Evolutionary conservation across 768 basidiomycete species (phyloP), one percentile per base, ranked within the genome.

Genomic region (Serendipita indica): DNA sequence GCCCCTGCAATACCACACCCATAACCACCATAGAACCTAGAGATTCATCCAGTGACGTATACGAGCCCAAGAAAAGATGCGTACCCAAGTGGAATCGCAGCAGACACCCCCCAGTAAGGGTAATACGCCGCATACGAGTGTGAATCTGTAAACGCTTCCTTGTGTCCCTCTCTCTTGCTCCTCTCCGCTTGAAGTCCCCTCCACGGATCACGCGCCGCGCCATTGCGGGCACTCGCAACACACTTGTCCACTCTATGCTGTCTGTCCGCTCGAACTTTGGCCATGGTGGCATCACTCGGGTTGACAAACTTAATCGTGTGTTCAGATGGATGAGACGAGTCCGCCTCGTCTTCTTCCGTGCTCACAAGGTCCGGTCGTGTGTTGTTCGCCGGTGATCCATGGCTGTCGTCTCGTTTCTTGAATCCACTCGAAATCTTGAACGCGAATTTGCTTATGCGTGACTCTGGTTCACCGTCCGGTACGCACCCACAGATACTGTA

Each of bases 391-490:
- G 28, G 22, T 4, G 35, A 18, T 5, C 54, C 14, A 46, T 7
- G 43, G 7, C 22, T 27, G 43, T 7, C 14, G 10, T 46, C 25
- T 27, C 12, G 10, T 27, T 27, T 46, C 22, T 14, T 14, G 13
- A 7, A 7, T 13, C 12, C 25, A 27, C 10, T 12, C 13, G 43
- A 13, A 20, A 46, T 46, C 43, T 27, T 46, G 43, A 20, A 46
- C 25, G 25, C 43, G 43, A 46, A 46, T 27, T 20, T 7, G 25
- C 43, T 46, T 10, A 46, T 14, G 10, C 13, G 13, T 10, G 43
- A 46, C 22, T 46, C 14, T 20, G 43, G 10, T 7, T 46, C 43
- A 20, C 13, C 10, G 2, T 72, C 69, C 3, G 78, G 65, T 6
- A 58, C 22, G 27, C 59, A 60, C 3, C 59, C 59, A 20, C 59